These are phyloP conservation scores for Gloeophyllum trabeum DNA, from an alignment of 768 basidiomycete genomes.

Conservation along the genomic window DNA sequence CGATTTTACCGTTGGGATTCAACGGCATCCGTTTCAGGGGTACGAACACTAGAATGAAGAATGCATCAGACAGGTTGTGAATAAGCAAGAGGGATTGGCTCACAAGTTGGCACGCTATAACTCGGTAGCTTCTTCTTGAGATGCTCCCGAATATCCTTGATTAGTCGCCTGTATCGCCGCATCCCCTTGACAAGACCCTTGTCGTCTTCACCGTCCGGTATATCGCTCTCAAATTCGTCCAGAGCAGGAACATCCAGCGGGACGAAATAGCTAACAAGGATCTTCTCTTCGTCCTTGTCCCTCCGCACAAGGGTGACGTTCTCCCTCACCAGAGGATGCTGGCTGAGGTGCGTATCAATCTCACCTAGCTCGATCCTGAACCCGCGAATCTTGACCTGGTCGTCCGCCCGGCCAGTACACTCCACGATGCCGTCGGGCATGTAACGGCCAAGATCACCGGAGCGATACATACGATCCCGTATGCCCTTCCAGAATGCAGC, in stretches of 20 bases:
- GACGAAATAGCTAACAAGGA: constrained; percentile 94
- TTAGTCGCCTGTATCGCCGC: constrained; percentile 73
- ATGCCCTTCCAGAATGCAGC: constrained; percentile 88
- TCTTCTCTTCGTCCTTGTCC: constrained; percentile 99
- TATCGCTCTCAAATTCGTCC: constrained; percentile 61
- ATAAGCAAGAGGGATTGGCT: constrained; percentile 18
- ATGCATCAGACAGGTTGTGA: constrained; percentile 5
- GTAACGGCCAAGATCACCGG: constrained; percentile 94
- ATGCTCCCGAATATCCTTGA: constrained; percentile 90
- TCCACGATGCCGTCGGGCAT: constrained; percentile 88
- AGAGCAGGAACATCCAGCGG: constrained; percentile 64
- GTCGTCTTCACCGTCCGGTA: constrained; percentile 36
- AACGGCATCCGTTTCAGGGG: constrained; percentile 93
- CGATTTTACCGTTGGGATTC: constrained; percentile 98
- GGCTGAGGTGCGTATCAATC: constrained; percentile 91
- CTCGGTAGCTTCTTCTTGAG: constrained; percentile 94
- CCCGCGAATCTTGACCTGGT: constrained; percentile 98
- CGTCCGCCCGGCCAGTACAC: constrained; percentile 94
- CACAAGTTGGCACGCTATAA: constrained; percentile 87
- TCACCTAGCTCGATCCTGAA: constrained; percentile 98
- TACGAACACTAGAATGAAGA: constrained; percentile 64
- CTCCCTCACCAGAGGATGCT: constrained; percentile 90
- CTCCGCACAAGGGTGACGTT: constrained; percentile 94
- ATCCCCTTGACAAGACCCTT: constrained; percentile 66
- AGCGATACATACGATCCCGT: constrained; percentile 94